Evolutionary conservation across 2,329 filamentous ascomycete species (phyloP).

Genomic region (Trichoderma sp.): DNA sequence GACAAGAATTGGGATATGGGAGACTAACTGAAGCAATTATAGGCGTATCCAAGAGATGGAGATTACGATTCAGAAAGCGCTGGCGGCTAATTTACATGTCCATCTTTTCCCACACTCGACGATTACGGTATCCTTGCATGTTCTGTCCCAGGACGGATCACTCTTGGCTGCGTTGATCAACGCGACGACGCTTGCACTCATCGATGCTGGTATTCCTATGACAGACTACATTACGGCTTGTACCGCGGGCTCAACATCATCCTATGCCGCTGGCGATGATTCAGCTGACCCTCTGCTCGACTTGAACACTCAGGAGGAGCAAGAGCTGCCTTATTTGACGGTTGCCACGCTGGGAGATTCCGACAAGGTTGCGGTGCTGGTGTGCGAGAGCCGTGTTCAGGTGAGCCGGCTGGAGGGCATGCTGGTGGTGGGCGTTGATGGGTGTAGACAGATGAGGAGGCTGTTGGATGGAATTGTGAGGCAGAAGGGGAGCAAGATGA

Average conservation of each 20-base stretch:
- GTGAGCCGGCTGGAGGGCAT: constrained; percentile 81
- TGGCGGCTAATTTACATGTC: constrained; percentile 75
- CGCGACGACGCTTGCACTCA: constrained; percentile 83
- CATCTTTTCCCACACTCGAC: constrained; percentile 86
- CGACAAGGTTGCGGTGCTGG: constrained; percentile 73
- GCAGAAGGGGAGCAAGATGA: constrained; percentile 63
- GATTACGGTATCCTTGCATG: constrained; percentile 79
- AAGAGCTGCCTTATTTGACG: constrained; percentile 85
- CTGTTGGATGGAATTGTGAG: constrained; percentile 80
- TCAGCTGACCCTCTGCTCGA: constrained; percentile 75
- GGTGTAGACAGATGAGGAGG: constrained; percentile 79
- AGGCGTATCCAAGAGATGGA: constrained; percentile 81
- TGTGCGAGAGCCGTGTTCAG: constrained; percentile 88
- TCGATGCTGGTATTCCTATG: constrained; percentile 96
- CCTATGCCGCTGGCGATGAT: constrained; percentile 64
- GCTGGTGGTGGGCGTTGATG: constrained; percentile 88
- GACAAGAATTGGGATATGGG: neutral
- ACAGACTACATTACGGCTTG: constrained; percentile 85
- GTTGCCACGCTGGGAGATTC: constrained; percentile 74
- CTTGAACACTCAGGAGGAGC: constrained; percentile 75
- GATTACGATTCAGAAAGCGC: constrained; percentile 73
- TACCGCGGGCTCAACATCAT: constrained; percentile 77
- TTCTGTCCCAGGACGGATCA: constrained; percentile 86
- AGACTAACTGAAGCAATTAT: neutral
- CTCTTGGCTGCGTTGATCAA: constrained; percentile 88